phyloP scores from a whole-genome alignment of 148 eudicot genomes.

The Diospyros lotus region DNA sequence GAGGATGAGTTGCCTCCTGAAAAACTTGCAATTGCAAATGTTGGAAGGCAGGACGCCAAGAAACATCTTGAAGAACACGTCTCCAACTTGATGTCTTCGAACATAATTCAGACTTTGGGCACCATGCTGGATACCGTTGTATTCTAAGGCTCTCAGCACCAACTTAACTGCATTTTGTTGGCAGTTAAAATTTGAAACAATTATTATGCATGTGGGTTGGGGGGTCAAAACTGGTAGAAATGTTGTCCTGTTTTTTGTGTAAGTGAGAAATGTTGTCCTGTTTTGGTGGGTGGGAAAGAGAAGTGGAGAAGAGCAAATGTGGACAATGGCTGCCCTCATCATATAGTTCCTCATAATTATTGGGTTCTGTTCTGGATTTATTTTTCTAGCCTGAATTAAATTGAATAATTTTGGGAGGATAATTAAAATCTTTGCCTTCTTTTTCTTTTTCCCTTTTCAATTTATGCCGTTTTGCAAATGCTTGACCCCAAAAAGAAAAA shows the following conservation, averaged over 20 bases:
- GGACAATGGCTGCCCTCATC: too few relatives aligned
- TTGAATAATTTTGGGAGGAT: too few relatives aligned
- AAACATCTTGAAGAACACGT: constrained; percentile 97
- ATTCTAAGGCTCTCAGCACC: constrained; percentile 32
- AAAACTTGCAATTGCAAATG: constrained; percentile 89
- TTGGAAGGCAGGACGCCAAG: constrained; percentile 96
- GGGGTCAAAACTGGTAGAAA: neutral
- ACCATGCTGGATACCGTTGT: constrained; percentile 97
- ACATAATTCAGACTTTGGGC: constrained; percentile 84
- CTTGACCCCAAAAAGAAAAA: too few relatives aligned
- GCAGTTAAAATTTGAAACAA: neutral
- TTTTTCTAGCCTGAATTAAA: too few relatives aligned
- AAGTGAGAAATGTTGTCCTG: neutral
- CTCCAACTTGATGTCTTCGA: constrained; percentile 90
- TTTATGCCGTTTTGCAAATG: too few relatives aligned
- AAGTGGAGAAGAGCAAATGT: too few relatives aligned
- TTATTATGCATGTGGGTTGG: neutral
- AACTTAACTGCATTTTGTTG: neutral
- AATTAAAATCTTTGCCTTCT: too few relatives aligned
- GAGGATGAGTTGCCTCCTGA: constrained; percentile 94
- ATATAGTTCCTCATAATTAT: too few relatives aligned
- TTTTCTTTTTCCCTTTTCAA: too few relatives aligned
- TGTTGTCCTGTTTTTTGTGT: neutral
- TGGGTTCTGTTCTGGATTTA: too few relatives aligned
- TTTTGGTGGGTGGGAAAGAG: too few relatives aligned